Evolutionary conservation across 169 alveolate genomes (phyloP), one percentile per base, ranked within the genome.

Genomic region (Eimeria brunetti): DNA sequence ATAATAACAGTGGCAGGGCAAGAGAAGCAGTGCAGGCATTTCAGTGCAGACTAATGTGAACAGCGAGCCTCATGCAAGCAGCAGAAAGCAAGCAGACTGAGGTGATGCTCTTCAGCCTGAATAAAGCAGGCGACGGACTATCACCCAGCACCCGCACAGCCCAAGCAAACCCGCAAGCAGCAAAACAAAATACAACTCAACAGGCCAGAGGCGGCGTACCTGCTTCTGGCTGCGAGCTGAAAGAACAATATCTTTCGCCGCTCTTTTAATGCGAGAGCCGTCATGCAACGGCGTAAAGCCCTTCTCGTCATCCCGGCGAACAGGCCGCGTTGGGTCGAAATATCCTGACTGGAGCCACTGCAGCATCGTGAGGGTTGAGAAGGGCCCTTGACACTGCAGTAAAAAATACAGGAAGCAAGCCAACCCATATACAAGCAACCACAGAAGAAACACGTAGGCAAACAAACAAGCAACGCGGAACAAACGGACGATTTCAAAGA

Each of bases 381-480:
- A 91, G 20, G 95, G 95, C 41, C 95, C 95, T 30, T 91, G 95
- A 27, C 95, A 91, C 95, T 91, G 95, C 75, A 78, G 2, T 14
- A 56, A 60, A 33, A 7, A 22, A 27, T 53, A n/a, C 51, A 33
- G 38, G 11, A 58, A 49, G 51, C 14, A 5, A 41, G 7, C 7
- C n/a, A 33, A 73, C n/a, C 58, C 7, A 20, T 7, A 78, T 16
- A 8, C 1, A 36, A 16, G 71, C 46, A 53, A 64, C 6, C 22
- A 5, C 12, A n/a, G 18, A 22, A 60, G 11, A 46, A 33, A 22
- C 30, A 46, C 6, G 8, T 0, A 44, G 41, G 27, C 67, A 22
- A 44, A 46, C 4, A 33, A 41, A 16, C 3, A 62, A 20, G 30
- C 75, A 22, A 0, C 75, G 20, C 67, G 22, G 22, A 58, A 58